phyloP scores from a whole-genome alignment of 2,329 filamentous ascomycete species.

The Phoma sp. region DNA sequence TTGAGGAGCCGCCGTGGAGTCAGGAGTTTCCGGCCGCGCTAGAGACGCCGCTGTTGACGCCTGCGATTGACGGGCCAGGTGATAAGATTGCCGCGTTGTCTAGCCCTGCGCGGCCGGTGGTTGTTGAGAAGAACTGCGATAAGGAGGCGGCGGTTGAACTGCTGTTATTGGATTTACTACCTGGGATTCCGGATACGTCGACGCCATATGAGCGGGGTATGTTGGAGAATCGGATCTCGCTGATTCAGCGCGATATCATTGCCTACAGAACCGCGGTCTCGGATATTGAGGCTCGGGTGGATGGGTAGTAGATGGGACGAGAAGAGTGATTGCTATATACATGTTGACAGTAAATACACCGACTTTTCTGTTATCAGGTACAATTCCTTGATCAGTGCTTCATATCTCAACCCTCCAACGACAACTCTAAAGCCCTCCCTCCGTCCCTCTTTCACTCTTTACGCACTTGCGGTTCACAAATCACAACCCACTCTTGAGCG shows the following conservation, averaged over 20 bases:
- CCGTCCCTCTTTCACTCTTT: too few species aligned
- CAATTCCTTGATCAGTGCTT: neutral
- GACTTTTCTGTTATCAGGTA: too few species aligned
- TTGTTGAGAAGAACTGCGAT: neutral
- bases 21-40: neutral
- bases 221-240: neutral
- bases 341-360: too few species aligned
- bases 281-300: neutral
- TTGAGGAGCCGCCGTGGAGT: constrained; percentile 5
- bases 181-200: neutral
- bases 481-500: too few species aligned
- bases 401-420: too few species aligned
- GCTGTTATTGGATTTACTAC: constrained; percentile 1
- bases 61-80: neutral
- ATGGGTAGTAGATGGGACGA: neutral
- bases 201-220: neutral
- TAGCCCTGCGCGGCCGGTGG: neutral
- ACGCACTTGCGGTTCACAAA: too few species aligned
- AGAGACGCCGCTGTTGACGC: constrained; percentile 1
- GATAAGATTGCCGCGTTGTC: neutral
- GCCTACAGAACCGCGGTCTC: neutral
- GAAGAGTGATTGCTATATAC: too few species aligned
- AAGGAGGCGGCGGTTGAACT: neutral
- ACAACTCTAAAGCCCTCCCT: too few species aligned
- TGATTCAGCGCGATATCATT: neutral